Conservation (phyloP, 371 early-diverging fungal species). For the Apophysomyces sp. region DNA sequence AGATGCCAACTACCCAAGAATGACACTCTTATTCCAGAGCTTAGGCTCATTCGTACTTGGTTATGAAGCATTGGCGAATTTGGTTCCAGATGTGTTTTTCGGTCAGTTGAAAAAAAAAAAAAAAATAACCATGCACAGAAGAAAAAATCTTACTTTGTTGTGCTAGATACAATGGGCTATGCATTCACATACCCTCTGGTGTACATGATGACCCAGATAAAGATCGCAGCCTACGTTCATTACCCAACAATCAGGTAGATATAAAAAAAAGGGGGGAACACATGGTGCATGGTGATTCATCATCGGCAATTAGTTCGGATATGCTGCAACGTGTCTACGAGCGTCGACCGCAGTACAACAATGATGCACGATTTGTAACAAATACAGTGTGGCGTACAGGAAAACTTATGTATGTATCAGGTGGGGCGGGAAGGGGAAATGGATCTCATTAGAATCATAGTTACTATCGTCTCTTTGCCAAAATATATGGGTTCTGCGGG, state of each 20-base stretch:
- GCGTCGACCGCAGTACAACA: constrained; percentile 68
- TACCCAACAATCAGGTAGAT: constrained; percentile 89
- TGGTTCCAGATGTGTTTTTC: constrained; percentile 84
- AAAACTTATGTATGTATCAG: constrained; percentile 60
- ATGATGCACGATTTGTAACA: constrained; percentile 51
- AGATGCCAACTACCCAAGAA: constrained; percentile 70
- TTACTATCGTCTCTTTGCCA: constrained; percentile 81
- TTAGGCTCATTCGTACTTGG: constrained; percentile 78
- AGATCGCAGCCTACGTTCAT: constrained; percentile 89
- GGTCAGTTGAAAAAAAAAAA: constrained; percentile 39
- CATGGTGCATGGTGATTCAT: not conserved
- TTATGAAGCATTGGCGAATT: constrained; percentile 68
- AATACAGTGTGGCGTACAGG: constrained; percentile 58
- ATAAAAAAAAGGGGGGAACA: not conserved
- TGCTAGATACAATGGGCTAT: constrained; percentile 89
- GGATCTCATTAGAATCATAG: constrained; percentile 25
- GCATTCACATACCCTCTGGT: constrained; percentile 92
- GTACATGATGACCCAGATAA: constrained; percentile 55
- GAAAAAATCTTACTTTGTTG: not conserved
- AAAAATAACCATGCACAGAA: not conserved
- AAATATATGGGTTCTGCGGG: constrained; percentile 77
- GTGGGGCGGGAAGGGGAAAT: not conserved
- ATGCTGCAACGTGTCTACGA: constrained; percentile 84
- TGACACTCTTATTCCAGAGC: constrained; percentile 88
- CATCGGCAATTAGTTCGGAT: constrained; percentile 69